These are phyloP conservation scores for Nepenthes gracilis DNA, from an alignment of 148 eudicot genomes.

Conservation along the genomic window DNA sequence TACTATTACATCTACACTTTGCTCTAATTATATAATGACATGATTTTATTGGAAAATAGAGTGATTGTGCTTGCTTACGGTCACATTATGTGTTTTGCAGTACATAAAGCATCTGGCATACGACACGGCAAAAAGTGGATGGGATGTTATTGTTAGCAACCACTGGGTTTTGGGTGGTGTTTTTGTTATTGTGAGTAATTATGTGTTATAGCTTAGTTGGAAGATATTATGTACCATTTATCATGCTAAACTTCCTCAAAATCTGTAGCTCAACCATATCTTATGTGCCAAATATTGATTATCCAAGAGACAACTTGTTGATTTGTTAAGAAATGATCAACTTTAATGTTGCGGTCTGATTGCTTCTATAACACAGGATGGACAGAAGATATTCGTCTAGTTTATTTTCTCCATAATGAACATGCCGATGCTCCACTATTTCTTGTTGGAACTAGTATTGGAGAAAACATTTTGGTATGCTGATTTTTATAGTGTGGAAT, in stretches of 20 bases:
- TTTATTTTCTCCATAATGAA: constrained; percentile 60
- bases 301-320: too few relatives aligned
- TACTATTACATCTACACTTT: too few relatives aligned
- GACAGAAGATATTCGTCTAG: constrained; percentile 70
- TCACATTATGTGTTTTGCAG: constrained; percentile 23
- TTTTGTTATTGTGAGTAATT: constrained; percentile 67
- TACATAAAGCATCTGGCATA: constrained; percentile 71
- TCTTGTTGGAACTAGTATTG: constrained; percentile 83
- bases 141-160: constrained; percentile 82
- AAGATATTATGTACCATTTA: too few relatives aligned
- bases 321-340: too few relatives aligned
- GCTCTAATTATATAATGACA: too few relatives aligned
- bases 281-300: too few relatives aligned
- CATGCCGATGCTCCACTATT: constrained; percentile 63
- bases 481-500: not conserved
- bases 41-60: too few relatives aligned
- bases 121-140: constrained; percentile 65
- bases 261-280: too few relatives aligned
- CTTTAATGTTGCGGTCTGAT: constrained; percentile 15
- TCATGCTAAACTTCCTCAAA: too few relatives aligned
- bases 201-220: not conserved
- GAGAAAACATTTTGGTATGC: constrained; percentile 83
- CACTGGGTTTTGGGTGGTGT: constrained; percentile 94
- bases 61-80: not conserved
- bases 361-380: constrained; percentile 95